Base-by-base conservation (phyloP, 2,329 filamentous ascomycete species). In the Aureobasidium vineae region DNA sequence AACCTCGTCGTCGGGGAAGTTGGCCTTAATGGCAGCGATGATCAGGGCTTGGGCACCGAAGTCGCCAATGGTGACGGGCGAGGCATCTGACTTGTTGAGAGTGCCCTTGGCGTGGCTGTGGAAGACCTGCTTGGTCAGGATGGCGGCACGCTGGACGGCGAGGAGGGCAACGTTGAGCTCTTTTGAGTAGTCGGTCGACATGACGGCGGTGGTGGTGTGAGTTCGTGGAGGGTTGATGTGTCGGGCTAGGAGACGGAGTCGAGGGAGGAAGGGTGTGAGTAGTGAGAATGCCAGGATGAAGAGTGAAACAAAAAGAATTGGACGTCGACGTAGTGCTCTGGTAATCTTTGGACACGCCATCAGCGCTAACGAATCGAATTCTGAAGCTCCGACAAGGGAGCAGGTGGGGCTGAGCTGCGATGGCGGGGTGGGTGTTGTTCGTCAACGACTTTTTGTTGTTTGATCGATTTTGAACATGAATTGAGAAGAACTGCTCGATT, bases 11-110 rank as follows among this genome's bases (percentile, higher is more conserved):
- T 87, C 76, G 21, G 95, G 95, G 82, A 99, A 99, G 79, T 90
- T 91, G 79, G 91, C 86, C 79, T 89, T 88, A 71, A 99, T 88
- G 33, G 94, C 94, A 66, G 88, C 85, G 75, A 98, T 97, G 79
- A 99, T 97, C 71, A 99, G 86, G 38, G 95, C 93, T 82, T 99
- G 95, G 43, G 95, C 96, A 75, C 95, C 95, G 78, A 97, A 98
- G 81, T 99, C 95, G 77, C 94, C 95, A 73, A 98, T 95, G 21
- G 95, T 99, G 73, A 99, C 95, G 70, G 95, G 95, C 11, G 93
- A 97, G 76, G 91, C 92, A 83, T 99, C 95, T 78, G 91, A 89
- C 82, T 99, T 99, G 77, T 89, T 90, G 61, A 97, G 84, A 53
- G 95, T 97, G 72, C 94, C 94, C 81, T 98, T 98, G 73, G 92